A percentile compares a stretch with the other conserved stretches of the same genome.
Evolutionary conservation across 257 asterid species (phyloP).

Genomic region (Henckelia pumila): DNA sequence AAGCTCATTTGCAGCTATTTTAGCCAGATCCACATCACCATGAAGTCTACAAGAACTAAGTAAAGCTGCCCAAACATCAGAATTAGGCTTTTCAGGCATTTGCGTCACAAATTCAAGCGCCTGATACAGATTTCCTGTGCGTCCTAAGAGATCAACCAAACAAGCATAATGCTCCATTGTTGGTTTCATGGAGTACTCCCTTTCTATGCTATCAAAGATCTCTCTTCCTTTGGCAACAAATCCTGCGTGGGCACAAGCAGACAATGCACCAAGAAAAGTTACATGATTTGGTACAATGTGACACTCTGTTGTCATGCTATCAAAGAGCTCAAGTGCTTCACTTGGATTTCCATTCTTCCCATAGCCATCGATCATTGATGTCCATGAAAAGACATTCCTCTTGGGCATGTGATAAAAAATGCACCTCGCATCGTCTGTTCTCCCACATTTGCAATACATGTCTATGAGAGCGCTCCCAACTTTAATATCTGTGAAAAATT

Average conservation of each 20-base stretch:
- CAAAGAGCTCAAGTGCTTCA: slow-evolving; percentile 64
- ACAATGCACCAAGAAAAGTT: slow-evolving; percentile 71
- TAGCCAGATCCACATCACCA: slow-evolving; percentile 81
- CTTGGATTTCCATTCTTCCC: slow-evolving; percentile 78
- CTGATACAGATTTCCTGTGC: slow-evolving; percentile 65
- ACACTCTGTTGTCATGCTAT: slow-evolving; percentile 39
- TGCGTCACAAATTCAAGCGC: slow-evolving; percentile 60
- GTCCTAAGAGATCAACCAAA: slow-evolving; percentile 81
- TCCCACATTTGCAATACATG: slow-evolving; percentile 85
- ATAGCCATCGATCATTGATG: slow-evolving; percentile 94
- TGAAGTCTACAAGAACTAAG: slow-evolving; percentile 75
- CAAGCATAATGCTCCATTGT: slow-evolving; percentile 92
- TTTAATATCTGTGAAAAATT: slow-evolving; percentile 41
- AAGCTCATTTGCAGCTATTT: slow-evolving; percentile 76
- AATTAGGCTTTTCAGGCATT: slow-evolving; percentile 66
- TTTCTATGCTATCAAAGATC: slow-evolving; percentile 58
- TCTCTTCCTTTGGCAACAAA: slow-evolving; percentile 59
- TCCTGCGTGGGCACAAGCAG: slow-evolving; percentile 92
- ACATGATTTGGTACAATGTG: slow-evolving; percentile 59
- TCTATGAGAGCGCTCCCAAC: slow-evolving; percentile 86
- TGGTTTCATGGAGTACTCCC: slow-evolving; percentile 61
- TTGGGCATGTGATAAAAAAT: slow-evolving; percentile 65
- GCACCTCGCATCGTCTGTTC: slow-evolving; percentile 64
- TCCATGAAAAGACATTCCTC: slow-evolving; percentile 81
- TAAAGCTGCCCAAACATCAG: slow-evolving; percentile 91